A percentile compares a stretch with the other conserved stretches of the same genome.
Evolutionary conservation across 2,329 filamentous ascomycete species (phyloP).

Genomic region (Sclerotiophoma versabilis): DNA sequence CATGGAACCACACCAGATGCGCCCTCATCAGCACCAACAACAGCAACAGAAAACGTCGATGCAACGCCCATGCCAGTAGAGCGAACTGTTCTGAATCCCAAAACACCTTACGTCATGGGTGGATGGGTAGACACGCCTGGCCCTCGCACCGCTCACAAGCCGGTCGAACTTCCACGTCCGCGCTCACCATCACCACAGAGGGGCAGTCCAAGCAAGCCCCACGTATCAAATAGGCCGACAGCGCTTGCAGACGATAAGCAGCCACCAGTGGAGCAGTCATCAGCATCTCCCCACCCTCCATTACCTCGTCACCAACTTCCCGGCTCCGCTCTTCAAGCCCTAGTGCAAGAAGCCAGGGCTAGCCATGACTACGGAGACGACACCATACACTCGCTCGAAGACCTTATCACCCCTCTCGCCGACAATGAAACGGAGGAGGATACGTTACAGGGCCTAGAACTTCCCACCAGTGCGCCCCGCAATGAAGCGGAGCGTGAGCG

Average conservation of each 20-base stretch:
- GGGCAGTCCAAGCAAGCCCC: conserved; percentile 23
- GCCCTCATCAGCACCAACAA: conserved; percentile 6
- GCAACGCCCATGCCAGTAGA: conserved; percentile 40
- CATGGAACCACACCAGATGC: conserved; percentile 3
- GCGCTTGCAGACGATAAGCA: conserved; percentile 7
- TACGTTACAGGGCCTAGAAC: conserved; percentile 38
- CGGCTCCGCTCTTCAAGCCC: conserved; percentile 49
- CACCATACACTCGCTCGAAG: conserved; percentile 57
- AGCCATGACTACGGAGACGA: conserved; percentile 52
- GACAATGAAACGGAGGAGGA: conserved; percentile 43
- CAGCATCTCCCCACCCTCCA: not conserved
- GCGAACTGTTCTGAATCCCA: conserved; percentile 34
- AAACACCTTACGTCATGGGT: conserved; percentile 56
- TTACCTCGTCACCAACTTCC: conserved; percentile 35
- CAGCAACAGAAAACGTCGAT: conserved; percentile 24
- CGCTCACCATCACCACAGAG: conserved; percentile 30
- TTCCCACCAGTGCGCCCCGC: conserved; percentile 37
- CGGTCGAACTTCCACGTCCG: conserved; percentile 10
- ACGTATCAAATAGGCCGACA: conserved; percentile 15
- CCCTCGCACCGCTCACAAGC: conserved; percentile 31
- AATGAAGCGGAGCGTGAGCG: conserved; percentile 53
- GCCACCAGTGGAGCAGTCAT: conserved; percentile 1
- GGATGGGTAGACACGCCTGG: conserved; percentile 58
- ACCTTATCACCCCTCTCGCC: conserved; percentile 47
- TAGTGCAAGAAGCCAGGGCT: conserved; percentile 50